Base-by-base conservation (phyloP, 306 rosid genomes). In the Acmispon strigosus region DNA sequence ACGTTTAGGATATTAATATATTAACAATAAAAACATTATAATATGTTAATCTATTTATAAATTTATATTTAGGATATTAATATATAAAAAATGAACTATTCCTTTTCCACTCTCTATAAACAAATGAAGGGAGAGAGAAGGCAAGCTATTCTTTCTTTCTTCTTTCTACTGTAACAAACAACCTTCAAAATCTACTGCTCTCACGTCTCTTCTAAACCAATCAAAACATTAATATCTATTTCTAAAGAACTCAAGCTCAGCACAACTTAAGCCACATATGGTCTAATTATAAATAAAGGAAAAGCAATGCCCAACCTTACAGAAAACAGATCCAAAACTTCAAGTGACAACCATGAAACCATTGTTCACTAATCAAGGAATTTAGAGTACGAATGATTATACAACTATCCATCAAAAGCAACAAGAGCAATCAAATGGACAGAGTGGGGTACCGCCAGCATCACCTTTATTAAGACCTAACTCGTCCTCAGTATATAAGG, bases 381-480 rank as follows among this genome's bases (percentile, higher is more conserved):
- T 13, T 45, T 27, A 69, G 61, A 9, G n/a, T 42, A 53, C 15
- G 69, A 16, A 37, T 3, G 7, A 12, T 2, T 62, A 16, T 5
- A 60, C 54, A 60, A 27, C 58, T 24, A 58, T 32, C 52, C 78
- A 58, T 87, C 77, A 89, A 68, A 87, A 92, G 87, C 96, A 92
- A 75, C 96, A 92, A 54, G 87, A 78, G 58, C 97, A 92, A 80
- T 92, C 96, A 78, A 92, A 92, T 47, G 97, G 97, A 66, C 94
- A 92, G 27, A 89, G 87, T 2, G 87, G 80, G 7, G 97, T 92
- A 74, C 53, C 77, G 74, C 97, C 97, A 48, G 88, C 96, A 71
- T 86, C 88, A 7, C 69, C 71, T 5, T 74, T 89, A 72, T 17
- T 55, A 63, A 87, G 19, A 52, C 90, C 76, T 81, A 92, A 76